These are phyloP conservation scores for Apiospora pterosperma DNA, from an alignment of 2,329 filamentous ascomycete species.

Conservation along the genomic window DNA sequence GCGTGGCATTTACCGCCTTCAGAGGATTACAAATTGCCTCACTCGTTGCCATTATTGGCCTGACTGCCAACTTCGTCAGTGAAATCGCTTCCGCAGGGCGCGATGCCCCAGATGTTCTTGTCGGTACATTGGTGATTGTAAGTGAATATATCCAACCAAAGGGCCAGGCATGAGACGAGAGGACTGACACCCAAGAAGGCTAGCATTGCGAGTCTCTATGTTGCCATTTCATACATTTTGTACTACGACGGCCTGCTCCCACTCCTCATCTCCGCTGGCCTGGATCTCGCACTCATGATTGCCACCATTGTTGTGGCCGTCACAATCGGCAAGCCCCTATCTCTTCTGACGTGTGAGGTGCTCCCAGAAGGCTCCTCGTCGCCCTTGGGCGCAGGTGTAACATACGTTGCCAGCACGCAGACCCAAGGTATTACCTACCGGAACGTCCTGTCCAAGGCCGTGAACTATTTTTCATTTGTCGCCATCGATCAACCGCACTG, in stretches of 20 bases:
- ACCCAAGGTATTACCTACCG: slow-evolving; percentile 19
- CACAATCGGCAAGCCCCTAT: slow-evolving; percentile 75
- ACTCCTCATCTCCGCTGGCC: slow-evolving; percentile 62
- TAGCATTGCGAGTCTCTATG: slow-evolving; percentile 75
- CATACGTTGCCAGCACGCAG: slow-evolving; percentile 17
- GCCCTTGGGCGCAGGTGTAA: slow-evolving; percentile 22
- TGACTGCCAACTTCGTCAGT: slow-evolving; percentile 78
- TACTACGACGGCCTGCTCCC: slow-evolving; percentile 75
- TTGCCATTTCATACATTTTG: slow-evolving; percentile 75
- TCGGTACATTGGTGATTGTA: slow-evolving; percentile 79
- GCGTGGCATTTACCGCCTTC: slow-evolving; percentile 72
- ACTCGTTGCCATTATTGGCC: slow-evolving; percentile 74
- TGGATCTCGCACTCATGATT: slow-evolving; percentile 69
- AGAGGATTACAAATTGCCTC: slow-evolving; percentile 68
- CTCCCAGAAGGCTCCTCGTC: slow-evolving; percentile 41
- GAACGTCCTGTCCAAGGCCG: slow-evolving; percentile 20
- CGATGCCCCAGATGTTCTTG: slow-evolving; percentile 66
- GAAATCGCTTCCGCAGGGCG: slow-evolving; percentile 66
- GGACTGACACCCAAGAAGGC: slow-evolving; percentile 46
- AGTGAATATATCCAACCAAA: slow-evolving; percentile 31
- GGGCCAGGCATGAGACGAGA: too few species aligned
- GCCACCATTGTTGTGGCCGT: slow-evolving; percentile 76
- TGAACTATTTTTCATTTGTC: slow-evolving; percentile 45
- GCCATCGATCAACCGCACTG: slow-evolving; percentile 62
- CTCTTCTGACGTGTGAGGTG: slow-evolving; percentile 67